A percentile compares a stretch with the other conserved stretches of the same genome.
Conservation (phyloP, 2,329 filamentous ascomycete genomes). For the Trichoderma arundinaceum region DNA sequence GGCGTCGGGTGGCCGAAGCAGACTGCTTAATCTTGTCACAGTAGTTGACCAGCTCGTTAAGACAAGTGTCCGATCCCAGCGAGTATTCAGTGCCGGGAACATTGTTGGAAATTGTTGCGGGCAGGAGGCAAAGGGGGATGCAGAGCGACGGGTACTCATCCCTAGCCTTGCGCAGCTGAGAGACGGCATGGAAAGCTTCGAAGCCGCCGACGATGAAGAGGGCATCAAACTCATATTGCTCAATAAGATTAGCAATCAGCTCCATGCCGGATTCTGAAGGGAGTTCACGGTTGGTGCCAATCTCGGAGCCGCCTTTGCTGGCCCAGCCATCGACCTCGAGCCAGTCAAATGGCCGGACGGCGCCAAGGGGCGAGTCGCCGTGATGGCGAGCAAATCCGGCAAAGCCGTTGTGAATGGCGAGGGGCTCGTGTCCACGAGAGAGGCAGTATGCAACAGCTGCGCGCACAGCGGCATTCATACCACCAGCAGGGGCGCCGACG, state of each 20-base stretch:
- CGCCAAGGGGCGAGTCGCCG: conserved; percentile 76
- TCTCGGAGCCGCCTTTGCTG: conserved; percentile 95
- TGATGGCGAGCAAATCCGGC: conserved; percentile 92
- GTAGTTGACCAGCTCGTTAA: conserved; percentile 93
- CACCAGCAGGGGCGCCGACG: conserved; percentile 92
- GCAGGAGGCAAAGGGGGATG: conserved; percentile 89
- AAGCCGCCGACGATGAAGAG: conserved; percentile 94
- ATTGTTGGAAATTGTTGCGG: conserved; percentile 98
- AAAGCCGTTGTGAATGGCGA: conserved; percentile 97
- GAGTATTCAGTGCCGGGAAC: conserved; percentile 98
- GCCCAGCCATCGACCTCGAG: conserved; percentile 95
- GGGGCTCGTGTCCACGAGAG: conserved; percentile 85
- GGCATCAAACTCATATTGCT: conserved; percentile 86
- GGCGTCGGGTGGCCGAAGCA: conserved; percentile 87
- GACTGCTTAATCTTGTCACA: conserved; percentile 98
- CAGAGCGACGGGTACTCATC: conserved; percentile 81
- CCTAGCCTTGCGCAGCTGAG: conserved; percentile 82
- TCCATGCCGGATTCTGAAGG: conserved; percentile 85
- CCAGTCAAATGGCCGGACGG: conserved; percentile 88
- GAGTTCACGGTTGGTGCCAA: conserved; percentile 94
- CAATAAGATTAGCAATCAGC: conserved; percentile 80
- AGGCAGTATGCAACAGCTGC: conserved; percentile 93
- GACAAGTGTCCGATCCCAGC: conserved; percentile 91
- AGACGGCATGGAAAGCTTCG: conserved; percentile 92
- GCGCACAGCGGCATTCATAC: conserved; percentile 96